These are phyloP conservation scores for Kickxella alabastrina DNA, from an alignment of 192 early-diverging fungal genomes.

Conservation along the genomic window DNA sequence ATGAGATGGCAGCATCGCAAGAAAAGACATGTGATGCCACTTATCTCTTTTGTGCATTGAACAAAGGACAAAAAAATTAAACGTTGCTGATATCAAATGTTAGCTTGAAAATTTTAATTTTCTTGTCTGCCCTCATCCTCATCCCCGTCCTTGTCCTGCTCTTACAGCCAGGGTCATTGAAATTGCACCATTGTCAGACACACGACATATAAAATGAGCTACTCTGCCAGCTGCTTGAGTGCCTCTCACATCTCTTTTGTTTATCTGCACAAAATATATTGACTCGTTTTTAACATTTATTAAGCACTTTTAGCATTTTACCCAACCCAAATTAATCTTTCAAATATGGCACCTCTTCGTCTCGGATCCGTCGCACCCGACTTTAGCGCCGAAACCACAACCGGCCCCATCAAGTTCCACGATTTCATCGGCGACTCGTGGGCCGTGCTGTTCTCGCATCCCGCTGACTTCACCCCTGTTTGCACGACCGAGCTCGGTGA, in stretches of 20 bases:
- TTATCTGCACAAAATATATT: too few relatives aligned
- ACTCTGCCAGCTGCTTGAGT: too few relatives aligned
- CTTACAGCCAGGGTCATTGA: too few relatives aligned
- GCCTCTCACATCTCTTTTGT: too few relatives aligned
- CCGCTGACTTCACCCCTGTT: slow-evolving; percentile 93
- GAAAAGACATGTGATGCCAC: too few relatives aligned
- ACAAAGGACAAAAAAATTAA: too few relatives aligned
- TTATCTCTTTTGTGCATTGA: not conserved
- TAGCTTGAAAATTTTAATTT: too few relatives aligned
- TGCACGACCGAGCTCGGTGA: slow-evolving; percentile 96
- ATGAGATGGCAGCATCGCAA: not conserved
- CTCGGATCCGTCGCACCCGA: slow-evolving; percentile 63
- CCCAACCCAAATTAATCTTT: not conserved
- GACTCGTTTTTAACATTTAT: not conserved
- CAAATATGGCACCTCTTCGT: slow-evolving; percentile 53
- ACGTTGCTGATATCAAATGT: too few relatives aligned
- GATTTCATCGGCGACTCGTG: slow-evolving; percentile 79
- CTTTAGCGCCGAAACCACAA: slow-evolving; percentile 83
- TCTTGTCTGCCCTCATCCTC: too few relatives aligned
- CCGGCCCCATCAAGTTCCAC: slow-evolving; percentile 90
- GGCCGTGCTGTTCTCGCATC: slow-evolving; percentile 98
- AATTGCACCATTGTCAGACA: too few relatives aligned
- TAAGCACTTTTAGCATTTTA: not conserved
- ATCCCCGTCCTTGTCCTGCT: too few relatives aligned
- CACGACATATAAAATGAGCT: too few relatives aligned